These are phyloP conservation scores for Aspergillus hortae DNA, from an alignment of 2,329 filamentous ascomycete genomes.

Conservation along the genomic window DNA sequence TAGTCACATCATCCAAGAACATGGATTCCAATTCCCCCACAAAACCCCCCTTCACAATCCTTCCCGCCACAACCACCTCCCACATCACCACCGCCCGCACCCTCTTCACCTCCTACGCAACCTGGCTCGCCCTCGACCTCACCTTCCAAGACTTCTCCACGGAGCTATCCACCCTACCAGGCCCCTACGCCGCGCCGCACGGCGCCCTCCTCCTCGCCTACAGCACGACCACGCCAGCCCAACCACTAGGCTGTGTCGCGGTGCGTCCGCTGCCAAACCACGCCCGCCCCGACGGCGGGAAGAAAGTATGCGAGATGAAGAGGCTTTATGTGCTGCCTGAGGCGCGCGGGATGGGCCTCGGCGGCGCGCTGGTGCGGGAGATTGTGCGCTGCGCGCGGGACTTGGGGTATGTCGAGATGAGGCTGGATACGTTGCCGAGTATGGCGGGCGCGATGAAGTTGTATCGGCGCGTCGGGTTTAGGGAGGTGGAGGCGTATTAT, in stretches of 20 bases:
- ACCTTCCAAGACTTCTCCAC: conserved; percentile 54
- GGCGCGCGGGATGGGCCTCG: conserved; percentile 49
- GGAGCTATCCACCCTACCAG: conserved; percentile 53
- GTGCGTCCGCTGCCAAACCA: conserved; percentile 32
- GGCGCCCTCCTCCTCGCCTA: conserved; percentile 49
- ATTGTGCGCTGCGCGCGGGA: conserved; percentile 45
- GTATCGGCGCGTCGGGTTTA: conserved; percentile 52
- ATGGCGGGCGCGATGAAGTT: conserved; percentile 51
- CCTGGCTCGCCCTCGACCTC: conserved; percentile 52
- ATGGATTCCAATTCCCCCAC: neutral
- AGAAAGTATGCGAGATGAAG: conserved; percentile 51
- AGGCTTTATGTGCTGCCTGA: conserved; percentile 51
- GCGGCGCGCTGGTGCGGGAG: conserved; percentile 45
- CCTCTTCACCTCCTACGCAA: conserved; percentile 43
- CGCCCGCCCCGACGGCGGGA: neutral
- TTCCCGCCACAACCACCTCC: conserved; percentile 35
- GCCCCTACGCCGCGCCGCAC: conserved; percentile 48
- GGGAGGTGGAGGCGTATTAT: conserved; percentile 52
- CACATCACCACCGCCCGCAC: conserved; percentile 43
- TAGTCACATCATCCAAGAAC: too few species aligned
- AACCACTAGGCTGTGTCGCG: conserved; percentile 49
- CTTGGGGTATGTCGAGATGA: conserved; percentile 51
- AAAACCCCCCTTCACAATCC: conserved; percentile 23
- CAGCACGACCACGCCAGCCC: conserved; percentile 10
- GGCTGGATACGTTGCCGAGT: conserved; percentile 53